Percentiles rank a stretch among this genome's conserved stretches.
These are phyloP conservation scores for Tephrocybe sp. DNA, from an alignment of 768 basidiomycete species.

Conservation along the genomic window DNA sequence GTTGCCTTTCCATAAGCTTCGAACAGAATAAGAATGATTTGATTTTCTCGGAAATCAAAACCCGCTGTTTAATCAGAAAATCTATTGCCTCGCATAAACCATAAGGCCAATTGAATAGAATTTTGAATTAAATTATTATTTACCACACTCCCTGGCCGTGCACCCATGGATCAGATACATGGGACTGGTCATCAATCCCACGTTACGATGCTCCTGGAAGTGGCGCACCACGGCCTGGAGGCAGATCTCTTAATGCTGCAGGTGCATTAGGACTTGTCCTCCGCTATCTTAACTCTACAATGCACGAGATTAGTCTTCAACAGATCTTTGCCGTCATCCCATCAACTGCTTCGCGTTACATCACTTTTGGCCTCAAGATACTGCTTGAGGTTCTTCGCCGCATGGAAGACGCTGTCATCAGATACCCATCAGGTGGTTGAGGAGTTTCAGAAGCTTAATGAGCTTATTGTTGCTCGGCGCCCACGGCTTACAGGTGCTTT, in stretches of 20 bases:
- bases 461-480: slow-evolving; percentile 28
- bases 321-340: slow-evolving; percentile 44
- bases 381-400: slow-evolving; percentile 27
- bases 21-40: slow-evolving; percentile 5
- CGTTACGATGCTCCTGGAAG: slow-evolving; percentile 19
- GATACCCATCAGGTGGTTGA: slow-evolving; percentile 22
- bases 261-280: slow-evolving; percentile 41
- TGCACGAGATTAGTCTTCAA: slow-evolving; percentile 35
- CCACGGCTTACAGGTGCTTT: slow-evolving; percentile 36
- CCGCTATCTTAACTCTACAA: slow-evolving; percentile 40
- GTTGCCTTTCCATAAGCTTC: slow-evolving; percentile 11
- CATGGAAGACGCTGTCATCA: slow-evolving; percentile 28
- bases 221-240: slow-evolving; percentile 23
- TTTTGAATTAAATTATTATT: slow-evolving; percentile 1
- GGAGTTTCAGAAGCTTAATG: slow-evolving; percentile 26
- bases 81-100: slow-evolving; percentile 8
- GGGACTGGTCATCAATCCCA: slow-evolving; percentile 19
- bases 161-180: slow-evolving; percentile 2
- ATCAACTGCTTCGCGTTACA: slow-evolving; percentile 33
- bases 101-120: slow-evolving; percentile 8
- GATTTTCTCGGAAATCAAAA: not conserved
- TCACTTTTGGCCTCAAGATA: slow-evolving; percentile 30
- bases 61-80: slow-evolving; percentile 6
- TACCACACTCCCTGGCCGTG: not conserved
- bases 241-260: slow-evolving; percentile 34